Evolutionary conservation across 2,329 filamentous ascomycete genomes (phyloP).

Genomic region (Beauveria brongniartii): DNA sequence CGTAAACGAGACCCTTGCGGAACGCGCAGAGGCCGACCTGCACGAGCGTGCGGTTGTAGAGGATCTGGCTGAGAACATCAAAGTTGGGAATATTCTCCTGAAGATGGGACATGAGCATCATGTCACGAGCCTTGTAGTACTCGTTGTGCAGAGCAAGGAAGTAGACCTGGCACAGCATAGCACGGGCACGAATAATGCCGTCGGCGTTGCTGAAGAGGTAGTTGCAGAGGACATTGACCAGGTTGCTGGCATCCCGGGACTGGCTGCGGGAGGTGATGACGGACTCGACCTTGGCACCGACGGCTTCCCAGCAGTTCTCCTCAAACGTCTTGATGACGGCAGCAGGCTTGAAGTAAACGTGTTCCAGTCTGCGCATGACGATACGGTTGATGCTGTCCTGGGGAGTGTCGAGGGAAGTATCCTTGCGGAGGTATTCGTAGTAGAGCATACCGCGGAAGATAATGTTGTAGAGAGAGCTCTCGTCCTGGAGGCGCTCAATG

Average conservation of each 20-base stretch:
- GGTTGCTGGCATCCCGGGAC: constrained; percentile 58
- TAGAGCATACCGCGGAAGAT: constrained; percentile 86
- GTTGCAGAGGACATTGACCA: constrained; percentile 84
- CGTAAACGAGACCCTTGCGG: constrained; percentile 92
- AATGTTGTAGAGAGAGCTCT: constrained; percentile 83
- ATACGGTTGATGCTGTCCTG: constrained; percentile 90
- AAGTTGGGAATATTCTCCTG: constrained; percentile 97
- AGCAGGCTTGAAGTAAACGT: constrained; percentile 98
- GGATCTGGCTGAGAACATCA: constrained; percentile 92
- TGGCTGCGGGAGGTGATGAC: constrained; percentile 67
- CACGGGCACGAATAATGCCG: constrained; percentile 89
- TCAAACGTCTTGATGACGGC: constrained; percentile 91
- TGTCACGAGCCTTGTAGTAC: constrained; percentile 95
- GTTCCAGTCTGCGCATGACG: constrained; percentile 88
- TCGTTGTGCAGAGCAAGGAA: constrained; percentile 95
- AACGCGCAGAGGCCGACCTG: constrained; percentile 98
- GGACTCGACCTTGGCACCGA: constrained; percentile 64
- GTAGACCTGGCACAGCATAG: constrained; percentile 98
- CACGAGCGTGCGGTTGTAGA: constrained; percentile 96
- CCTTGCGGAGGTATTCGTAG: constrained; percentile 70
- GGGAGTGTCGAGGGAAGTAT: constrained; percentile 59
- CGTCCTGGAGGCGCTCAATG: constrained; percentile 88
- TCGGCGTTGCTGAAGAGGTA: constrained; percentile 94
- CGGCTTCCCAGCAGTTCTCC: constrained; percentile 83
- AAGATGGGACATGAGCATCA: constrained; percentile 99